These are phyloP conservation scores for Retiboletus flavoniger DNA, from an alignment of 1,284 basidiomycete genomes.

Conservation along the genomic window DNA sequence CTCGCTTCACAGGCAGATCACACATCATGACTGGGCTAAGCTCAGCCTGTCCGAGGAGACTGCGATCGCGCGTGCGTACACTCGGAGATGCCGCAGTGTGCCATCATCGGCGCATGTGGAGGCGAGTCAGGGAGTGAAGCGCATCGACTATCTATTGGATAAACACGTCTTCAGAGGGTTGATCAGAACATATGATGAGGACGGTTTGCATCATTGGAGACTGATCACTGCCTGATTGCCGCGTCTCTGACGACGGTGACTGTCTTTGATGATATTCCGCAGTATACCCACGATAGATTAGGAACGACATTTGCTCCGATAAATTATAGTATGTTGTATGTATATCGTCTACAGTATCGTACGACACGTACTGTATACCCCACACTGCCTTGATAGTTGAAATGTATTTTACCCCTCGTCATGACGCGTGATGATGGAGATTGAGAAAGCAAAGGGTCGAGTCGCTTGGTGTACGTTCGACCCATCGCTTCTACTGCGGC, in stretches of 20 bases:
- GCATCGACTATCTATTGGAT: slow-evolving; percentile 57
- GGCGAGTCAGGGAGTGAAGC: slow-evolving; percentile 53
- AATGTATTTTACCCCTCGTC: not conserved
- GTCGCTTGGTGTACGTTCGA: not conserved
- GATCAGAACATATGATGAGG: slow-evolving; percentile 37
- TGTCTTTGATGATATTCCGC: not conserved
- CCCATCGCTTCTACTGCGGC: not conserved
- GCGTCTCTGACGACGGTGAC: not conserved
- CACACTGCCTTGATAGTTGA: not conserved
- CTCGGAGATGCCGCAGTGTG: slow-evolving; percentile 47
- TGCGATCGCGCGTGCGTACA: slow-evolving; percentile 54
- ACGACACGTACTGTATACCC: not conserved
- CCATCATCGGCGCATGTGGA: slow-evolving; percentile 42
- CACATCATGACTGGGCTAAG: slow-evolving; percentile 55
- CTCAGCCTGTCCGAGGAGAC: slow-evolving; percentile 43
- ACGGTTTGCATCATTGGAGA: slow-evolving; percentile 41
- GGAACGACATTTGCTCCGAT: not conserved
- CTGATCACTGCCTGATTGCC: slow-evolving; percentile 32
- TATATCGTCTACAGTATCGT: not conserved
- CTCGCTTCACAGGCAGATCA: slow-evolving; percentile 52
- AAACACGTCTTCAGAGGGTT: slow-evolving; percentile 57
- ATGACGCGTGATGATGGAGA: not conserved
- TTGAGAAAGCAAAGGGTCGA: not conserved
- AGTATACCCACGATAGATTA: slow-evolving; percentile 3
- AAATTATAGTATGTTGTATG: not conserved